Conservation (phyloP, 2,329 filamentous ascomycete species). For the Talaromyces funiculosus region DNA sequence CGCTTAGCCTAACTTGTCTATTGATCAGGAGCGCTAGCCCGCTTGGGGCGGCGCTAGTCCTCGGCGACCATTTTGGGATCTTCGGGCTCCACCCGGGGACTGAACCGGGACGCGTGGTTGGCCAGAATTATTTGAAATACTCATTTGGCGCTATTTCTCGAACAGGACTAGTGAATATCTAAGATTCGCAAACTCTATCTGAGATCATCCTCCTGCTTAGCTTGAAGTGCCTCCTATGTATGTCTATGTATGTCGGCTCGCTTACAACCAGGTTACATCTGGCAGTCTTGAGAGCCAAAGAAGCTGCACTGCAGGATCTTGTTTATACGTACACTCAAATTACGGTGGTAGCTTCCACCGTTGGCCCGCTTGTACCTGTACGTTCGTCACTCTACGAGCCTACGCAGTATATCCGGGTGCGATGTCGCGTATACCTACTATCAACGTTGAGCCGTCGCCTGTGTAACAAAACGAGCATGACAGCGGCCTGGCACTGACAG, state of each 20-base stretch:
- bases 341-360: background rate
- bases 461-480: background rate
- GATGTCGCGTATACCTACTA: too few relatives aligned
- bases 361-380: background rate
- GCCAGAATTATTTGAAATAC: slow-evolving; percentile 13
- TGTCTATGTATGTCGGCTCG: background rate
- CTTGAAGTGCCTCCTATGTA: background rate
- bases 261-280: background rate
- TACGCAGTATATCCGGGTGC: too few relatives aligned
- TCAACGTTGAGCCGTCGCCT: too few relatives aligned
- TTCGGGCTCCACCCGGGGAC: slow-evolving; percentile 15
- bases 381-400: too few relatives aligned
- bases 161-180: slow-evolving; percentile 7
- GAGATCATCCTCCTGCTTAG: background rate
- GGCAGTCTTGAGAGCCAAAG: too few relatives aligned
- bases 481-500: background rate
- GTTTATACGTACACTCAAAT: background rate
- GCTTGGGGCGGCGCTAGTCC: background rate
- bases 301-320: background rate
- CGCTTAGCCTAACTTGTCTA: slow-evolving; percentile 9
- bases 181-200: slow-evolving; percentile 13
- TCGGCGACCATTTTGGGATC: slow-evolving; percentile 13
- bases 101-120: background rate
- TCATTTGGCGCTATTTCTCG: background rate
- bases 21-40: background rate